Evolutionary conservation across 202 grass and related monocot species (phyloP).

Genomic region (Zizania palustris): DNA sequence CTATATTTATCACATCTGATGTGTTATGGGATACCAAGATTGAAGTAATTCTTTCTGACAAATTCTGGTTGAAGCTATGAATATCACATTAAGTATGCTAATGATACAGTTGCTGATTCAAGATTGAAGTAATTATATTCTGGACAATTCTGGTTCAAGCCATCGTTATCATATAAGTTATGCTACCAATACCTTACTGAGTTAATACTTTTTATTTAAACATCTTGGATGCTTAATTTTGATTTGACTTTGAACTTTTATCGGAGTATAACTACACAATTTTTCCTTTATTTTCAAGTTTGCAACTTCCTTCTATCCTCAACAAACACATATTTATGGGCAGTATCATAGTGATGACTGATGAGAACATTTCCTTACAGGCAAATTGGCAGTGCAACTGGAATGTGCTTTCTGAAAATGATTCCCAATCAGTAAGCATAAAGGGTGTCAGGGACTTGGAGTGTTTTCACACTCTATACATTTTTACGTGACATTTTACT

Average conservation of each 20-base stretch:
- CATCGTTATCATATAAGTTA: not conserved
- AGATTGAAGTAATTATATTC: not conserved
- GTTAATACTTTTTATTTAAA: conserved; percentile 13
- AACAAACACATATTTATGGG: conserved; percentile 39
- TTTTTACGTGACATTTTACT: conserved; percentile 4
- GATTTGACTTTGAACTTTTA: conserved; percentile 2
- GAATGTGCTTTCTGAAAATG: conserved; percentile 36
- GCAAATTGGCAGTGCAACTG: conserved; percentile 47
- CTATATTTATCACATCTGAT: not conserved
- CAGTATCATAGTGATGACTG: conserved; percentile 33
- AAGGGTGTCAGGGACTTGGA: not conserved
- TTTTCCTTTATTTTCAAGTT: conserved; percentile 38
- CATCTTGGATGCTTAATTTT: not conserved
- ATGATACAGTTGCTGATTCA: not conserved
- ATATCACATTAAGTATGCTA: not conserved
- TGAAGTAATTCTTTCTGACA: too few relatives aligned
- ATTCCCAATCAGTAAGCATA: conserved; percentile 29
- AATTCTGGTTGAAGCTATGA: too few relatives aligned
- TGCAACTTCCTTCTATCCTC: conserved; percentile 43
- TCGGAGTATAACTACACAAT: conserved; percentile 8
- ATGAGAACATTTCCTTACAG: conserved; percentile 40
- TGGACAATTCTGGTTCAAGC: not conserved
- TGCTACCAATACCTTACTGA: conserved; percentile 13
- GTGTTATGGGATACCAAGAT: not conserved
- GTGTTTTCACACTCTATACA: not conserved